Evolutionary conservation across 2,329 filamentous ascomycete species (phyloP).

Genomic region (Cladophialophora carrionii): DNA sequence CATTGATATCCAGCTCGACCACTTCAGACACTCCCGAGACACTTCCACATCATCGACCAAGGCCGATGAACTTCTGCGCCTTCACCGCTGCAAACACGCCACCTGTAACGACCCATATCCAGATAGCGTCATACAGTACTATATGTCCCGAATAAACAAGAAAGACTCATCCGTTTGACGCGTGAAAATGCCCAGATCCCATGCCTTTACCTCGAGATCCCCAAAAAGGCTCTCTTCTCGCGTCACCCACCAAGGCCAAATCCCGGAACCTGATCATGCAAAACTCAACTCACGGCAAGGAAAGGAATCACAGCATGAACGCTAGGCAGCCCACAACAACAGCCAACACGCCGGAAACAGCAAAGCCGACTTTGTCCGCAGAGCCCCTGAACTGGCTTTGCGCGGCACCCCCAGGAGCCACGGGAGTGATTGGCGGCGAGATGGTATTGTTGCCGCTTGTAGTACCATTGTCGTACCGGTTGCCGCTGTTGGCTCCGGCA

Average conservation of each 20-base stretch:
- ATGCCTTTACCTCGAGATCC: not conserved
- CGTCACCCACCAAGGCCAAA: not conserved
- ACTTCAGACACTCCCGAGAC: not conserved
- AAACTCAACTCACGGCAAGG: not conserved
- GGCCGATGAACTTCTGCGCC: not conserved
- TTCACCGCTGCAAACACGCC: not conserved
- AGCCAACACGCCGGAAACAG: constrained; percentile 27
- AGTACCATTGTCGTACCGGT: constrained; percentile 5
- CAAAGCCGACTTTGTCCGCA: constrained; percentile 19
- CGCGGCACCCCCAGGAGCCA: not conserved
- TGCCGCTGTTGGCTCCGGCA: constrained; percentile 21
- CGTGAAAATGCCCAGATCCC: not conserved
- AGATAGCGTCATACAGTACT: constrained; percentile 8
- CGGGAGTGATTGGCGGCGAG: constrained; percentile 28
- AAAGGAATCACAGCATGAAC: constrained; percentile 25
- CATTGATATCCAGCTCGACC: not conserved
- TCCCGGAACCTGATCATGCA: not conserved
- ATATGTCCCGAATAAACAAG: constrained; percentile 17
- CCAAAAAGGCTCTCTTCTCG: not conserved
- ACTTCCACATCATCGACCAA: not conserved
- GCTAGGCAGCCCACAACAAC: constrained; percentile 27
- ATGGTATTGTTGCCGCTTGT: constrained; percentile 18
- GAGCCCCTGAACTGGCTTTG: constrained; percentile 10
- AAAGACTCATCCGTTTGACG: constrained; percentile 9
- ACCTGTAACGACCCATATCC: constrained; percentile 1